Evolutionary conservation across 192 early-diverging fungal genomes (phyloP).

Genomic region (Neocallimastix lanati): DNA sequence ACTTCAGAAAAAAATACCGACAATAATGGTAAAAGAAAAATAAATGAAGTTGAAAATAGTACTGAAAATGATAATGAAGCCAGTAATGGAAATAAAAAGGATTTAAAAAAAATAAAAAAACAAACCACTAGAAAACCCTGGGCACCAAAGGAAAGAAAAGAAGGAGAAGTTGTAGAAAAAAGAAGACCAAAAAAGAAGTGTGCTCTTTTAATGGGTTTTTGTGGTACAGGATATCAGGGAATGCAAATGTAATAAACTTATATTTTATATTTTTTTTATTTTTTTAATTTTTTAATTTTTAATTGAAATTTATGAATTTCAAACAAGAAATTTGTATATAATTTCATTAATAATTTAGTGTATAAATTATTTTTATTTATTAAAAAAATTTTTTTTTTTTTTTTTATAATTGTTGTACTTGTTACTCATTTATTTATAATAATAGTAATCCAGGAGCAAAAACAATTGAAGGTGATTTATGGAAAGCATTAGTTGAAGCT

Average conservation of each 20-base stretch:
- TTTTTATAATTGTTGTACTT: too few species aligned
- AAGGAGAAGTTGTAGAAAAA: background rate
- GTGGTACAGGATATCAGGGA: slow-evolving; percentile 88
- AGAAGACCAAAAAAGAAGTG: slow-evolving; percentile 65
- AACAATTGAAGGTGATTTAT: slow-evolving; percentile 80
- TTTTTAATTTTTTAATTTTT: too few species aligned
- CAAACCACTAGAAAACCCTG: background rate
- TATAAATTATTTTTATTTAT: too few species aligned
- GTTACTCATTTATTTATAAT: too few species aligned
- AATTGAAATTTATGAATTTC: background rate
- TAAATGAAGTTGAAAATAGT: background rate
- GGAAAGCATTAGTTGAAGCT: slow-evolving; percentile 61
- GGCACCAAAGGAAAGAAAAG: background rate
- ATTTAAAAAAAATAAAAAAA: background rate
- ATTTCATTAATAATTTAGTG: too few species aligned
- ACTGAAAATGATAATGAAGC: background rate
- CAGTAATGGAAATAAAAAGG: background rate
- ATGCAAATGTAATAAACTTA: slow-evolving; percentile 95
- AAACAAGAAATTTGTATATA: too few species aligned
- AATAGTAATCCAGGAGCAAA: slow-evolving; percentile 16
- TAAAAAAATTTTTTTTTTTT: too few species aligned
- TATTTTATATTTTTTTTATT: too few species aligned
- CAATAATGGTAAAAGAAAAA: background rate
- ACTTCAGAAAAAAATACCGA: background rate
- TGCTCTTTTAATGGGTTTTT: slow-evolving; percentile 78